A percentile compares a stretch with the other conserved stretches of the same genome.
Evolutionary conservation across 768 basidiomycete genomes (phyloP).

Genomic region (Polyporus arcularius): DNA sequence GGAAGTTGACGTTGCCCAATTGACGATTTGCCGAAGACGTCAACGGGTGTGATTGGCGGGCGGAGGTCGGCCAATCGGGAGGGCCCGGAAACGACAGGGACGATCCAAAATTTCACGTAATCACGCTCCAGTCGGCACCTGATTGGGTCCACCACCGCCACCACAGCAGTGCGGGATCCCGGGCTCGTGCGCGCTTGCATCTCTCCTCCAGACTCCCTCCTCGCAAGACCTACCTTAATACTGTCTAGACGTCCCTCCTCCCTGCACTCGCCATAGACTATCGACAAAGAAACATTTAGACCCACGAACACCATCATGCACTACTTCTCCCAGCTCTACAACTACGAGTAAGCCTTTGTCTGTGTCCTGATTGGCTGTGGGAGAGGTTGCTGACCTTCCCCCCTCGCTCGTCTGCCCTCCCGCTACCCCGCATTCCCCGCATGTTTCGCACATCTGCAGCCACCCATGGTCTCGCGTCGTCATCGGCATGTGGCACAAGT

Average conservation of each 20-base stretch:
- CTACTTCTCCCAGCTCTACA: constrained; percentile 83
- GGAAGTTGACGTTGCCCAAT: too few species aligned
- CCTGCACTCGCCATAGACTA: neutral
- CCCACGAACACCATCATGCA: constrained; percentile 52
- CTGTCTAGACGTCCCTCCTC: constrained; percentile 9
- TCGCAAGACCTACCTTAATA: constrained; percentile 24
- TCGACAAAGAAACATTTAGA: neutral
- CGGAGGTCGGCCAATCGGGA: constrained; percentile 12
- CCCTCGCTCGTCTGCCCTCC: neutral
- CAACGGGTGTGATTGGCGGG: neutral
- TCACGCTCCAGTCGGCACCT: constrained; percentile 15
- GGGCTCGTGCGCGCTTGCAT: constrained; percentile 25
- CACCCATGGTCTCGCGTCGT: constrained; percentile 91
- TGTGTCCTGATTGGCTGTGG: constrained; percentile 6
- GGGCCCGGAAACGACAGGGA: constrained; percentile 5
- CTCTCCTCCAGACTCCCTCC: constrained; percentile 8
- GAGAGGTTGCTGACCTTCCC: constrained; percentile 14
- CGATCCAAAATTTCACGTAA: constrained; percentile 8
- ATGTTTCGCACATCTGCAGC: constrained; percentile 39
- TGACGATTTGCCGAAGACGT: neutral
- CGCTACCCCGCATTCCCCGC: neutral
- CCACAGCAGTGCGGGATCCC: constrained; percentile 9
- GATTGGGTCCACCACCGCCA: constrained; percentile 18
- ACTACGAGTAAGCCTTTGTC: constrained; percentile 68
- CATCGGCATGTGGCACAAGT: constrained; percentile 94